Percentiles rank a stretch among this genome's conserved stretches.
phyloP scores from a whole-genome alignment of 139 green algal species.

The Closterium sp. region DNA sequence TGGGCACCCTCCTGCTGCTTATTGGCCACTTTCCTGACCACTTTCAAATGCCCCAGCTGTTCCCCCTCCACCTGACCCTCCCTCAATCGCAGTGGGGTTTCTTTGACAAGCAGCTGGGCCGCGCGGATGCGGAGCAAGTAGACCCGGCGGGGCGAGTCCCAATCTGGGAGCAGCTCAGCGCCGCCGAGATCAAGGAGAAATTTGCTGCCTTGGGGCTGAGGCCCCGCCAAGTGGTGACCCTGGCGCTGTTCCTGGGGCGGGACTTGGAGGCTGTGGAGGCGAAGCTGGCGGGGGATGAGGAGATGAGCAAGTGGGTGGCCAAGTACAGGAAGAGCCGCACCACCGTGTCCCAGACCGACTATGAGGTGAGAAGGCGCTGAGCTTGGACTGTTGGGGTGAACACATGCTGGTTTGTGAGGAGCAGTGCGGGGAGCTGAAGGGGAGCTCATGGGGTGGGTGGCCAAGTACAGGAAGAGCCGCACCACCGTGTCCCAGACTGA shows the following conservation, averaged over 20 bases:
- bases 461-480: too few species aligned
- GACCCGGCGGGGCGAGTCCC: constrained; percentile 45
- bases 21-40: neutral
- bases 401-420: too few species aligned
- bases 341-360: neutral
- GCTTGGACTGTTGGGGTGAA: too few species aligned
- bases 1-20: neutral
- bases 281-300: neutral
- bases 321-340: neutral
- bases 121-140: constrained; percentile 24
- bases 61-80: neutral
- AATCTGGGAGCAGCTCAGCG: constrained; percentile 10
- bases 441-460: too few species aligned
- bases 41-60: neutral
- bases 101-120: constrained; percentile 43
- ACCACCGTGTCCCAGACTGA: too few species aligned
- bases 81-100: constrained; percentile 36
- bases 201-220: neutral
- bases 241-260: neutral
- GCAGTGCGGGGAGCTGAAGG: too few species aligned
- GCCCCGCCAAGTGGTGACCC: neutral
- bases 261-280: neutral
- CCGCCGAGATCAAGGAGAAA: constrained; percentile 22
- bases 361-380: neutral
- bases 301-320: neutral